Evolutionary conservation across 192 early-diverging fungal genomes (phyloP).

Genomic region (Umbelopsis vinacea): DNA sequence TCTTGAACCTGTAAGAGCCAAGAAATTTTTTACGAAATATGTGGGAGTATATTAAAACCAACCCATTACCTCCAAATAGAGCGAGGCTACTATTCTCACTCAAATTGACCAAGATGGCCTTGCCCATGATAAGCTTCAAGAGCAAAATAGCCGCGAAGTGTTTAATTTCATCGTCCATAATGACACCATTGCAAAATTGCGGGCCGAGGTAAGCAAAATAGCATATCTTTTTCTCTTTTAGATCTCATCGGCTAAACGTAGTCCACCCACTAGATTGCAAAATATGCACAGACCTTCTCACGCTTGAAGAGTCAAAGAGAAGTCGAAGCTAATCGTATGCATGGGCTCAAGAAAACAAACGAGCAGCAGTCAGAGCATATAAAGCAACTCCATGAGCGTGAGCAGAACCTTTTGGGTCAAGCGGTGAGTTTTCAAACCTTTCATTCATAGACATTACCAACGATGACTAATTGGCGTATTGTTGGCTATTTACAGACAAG

Average conservation of each 20-base stretch:
- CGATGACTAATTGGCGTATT: no score
- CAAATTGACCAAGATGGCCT: conserved; percentile 71
- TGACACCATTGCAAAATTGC: conserved; percentile 74
- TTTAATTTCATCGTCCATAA: conserved; percentile 78
- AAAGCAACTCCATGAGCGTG: conserved; percentile 77
- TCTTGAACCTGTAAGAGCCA: neutral
- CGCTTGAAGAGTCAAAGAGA: conserved; percentile 73
- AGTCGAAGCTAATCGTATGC: conserved; percentile 62
- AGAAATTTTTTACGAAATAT: neutral
- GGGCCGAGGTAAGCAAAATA: conserved; percentile 63
- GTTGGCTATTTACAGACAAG: neutral
- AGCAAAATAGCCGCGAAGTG: conserved; percentile 80
- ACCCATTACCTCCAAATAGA: neutral
- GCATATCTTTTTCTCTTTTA: conserved; percentile 18
- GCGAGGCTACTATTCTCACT: conserved; percentile 39
- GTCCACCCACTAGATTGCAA: conserved; percentile 55
- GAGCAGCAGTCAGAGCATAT: conserved; percentile 89
- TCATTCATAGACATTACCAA: neutral
- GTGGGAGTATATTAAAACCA: neutral
- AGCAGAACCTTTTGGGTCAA: conserved; percentile 69
- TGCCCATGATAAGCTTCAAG: conserved; percentile 81
- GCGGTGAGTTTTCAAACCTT: conserved; percentile 49
- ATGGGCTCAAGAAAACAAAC: conserved; percentile 73
- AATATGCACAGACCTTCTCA: conserved; percentile 84
- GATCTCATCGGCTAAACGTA: neutral